These are phyloP conservation scores for Pinus tabuliformis DNA, from an alignment of 75 land plant genomes.

Conservation along the genomic window DNA sequence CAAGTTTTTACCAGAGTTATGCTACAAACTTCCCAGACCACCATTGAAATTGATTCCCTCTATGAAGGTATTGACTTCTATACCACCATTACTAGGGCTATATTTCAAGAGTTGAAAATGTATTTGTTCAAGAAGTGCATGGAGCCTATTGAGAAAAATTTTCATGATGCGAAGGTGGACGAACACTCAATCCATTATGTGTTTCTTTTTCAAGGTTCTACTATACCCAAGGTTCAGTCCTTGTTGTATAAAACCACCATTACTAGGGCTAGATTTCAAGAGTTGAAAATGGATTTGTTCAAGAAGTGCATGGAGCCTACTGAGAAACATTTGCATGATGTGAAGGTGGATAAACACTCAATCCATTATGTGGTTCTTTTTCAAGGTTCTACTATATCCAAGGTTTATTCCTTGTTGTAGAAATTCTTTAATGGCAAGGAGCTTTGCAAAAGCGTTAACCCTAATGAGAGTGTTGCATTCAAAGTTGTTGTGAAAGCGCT, in stretches of 20 bases:
- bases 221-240: no score
- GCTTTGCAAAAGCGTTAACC: constrained; percentile 55
- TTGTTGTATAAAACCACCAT: no score
- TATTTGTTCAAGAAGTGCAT: no score
- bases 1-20: no score
- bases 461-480: constrained; percentile 41
- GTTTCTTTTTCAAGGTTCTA: no score
- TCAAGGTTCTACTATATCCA: constrained; percentile 39
- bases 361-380: constrained; percentile 34
- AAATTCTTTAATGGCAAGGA: constrained; percentile 39
- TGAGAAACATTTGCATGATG: constrained; percentile 41
- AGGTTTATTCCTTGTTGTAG: constrained; percentile 33
- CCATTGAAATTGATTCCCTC: constrained; percentile 42
- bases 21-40: no score
- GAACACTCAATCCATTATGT: no score
- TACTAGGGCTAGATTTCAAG: constrained; percentile 41
- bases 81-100: constrained; percentile 28
- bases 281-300: constrained; percentile 45
- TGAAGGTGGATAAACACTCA: constrained; percentile 24
- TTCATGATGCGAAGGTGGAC: no score
- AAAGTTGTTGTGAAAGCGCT: constrained; percentile 38
- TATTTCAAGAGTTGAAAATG: no score
- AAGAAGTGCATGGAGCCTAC: constrained; percentile 57
- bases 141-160: no score
- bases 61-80: constrained; percentile 38